phyloP scores from a whole-genome alignment of 805 yeast species.

The Metschnikowia sp. region DNA sequence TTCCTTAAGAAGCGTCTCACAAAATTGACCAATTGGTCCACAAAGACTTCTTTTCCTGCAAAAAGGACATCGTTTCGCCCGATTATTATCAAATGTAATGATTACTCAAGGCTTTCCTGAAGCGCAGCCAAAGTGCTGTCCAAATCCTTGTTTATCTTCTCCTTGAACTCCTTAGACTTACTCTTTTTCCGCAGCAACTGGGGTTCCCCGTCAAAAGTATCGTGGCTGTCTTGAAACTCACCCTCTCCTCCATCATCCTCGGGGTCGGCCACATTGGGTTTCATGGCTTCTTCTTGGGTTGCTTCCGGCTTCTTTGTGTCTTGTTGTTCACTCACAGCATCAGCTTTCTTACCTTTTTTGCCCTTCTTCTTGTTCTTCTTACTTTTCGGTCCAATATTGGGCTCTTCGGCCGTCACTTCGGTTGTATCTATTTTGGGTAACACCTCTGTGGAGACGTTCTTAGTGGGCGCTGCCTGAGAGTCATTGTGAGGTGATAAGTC shows the following conservation, averaged over 20 bases:
- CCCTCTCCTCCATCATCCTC: constrained; percentile 8
- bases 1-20: too few relatives aligned
- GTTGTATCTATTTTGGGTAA: neutral
- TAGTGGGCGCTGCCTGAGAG: too few relatives aligned
- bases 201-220: constrained; percentile 6
- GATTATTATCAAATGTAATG: neutral
- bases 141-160: constrained; percentile 31
- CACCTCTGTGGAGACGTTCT: too few relatives aligned
- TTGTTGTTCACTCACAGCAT: neutral
- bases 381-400: neutral
- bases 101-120: constrained; percentile 30
- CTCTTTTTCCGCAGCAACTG: constrained; percentile 26
- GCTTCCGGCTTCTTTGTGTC: neutral
- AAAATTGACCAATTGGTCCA: too few relatives aligned
- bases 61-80: too few relatives aligned
- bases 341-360: neutral
- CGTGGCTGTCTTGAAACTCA: constrained; percentile 21
- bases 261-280: neutral
- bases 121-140: constrained; percentile 39
- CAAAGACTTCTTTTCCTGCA: too few relatives aligned
- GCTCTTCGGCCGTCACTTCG: neutral
- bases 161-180: constrained; percentile 32
- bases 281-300: neutral
- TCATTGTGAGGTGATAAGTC: too few relatives aligned
- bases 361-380: constrained; percentile 5